Evolutionary conservation across 2,329 filamentous ascomycete species (phyloP).

Genomic region (Colletotrichum horii): DNA sequence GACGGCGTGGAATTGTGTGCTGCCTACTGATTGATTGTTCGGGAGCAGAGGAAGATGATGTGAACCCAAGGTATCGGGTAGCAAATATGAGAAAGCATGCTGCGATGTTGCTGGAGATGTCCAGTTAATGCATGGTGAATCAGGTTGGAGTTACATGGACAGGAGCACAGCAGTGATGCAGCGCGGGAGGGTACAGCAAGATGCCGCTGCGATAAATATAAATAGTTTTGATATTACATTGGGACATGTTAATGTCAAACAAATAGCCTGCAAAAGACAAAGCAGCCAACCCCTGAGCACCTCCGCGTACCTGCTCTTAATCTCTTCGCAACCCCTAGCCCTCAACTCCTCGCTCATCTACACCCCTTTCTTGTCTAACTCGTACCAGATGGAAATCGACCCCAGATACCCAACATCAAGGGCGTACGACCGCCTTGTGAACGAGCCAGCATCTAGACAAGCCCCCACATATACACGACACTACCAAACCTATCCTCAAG

Average conservation of each 20-base stretch:
- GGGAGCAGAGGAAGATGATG: not conserved
- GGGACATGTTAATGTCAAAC: not conserved
- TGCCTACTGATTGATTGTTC: not conserved
- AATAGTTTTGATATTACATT: not conserved
- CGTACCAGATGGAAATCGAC: not conserved
- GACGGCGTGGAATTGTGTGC: not conserved
- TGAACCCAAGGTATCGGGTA: fast-evolving
- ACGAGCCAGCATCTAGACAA: fast-evolving
- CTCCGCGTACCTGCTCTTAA: not conserved
- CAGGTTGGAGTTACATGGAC: not conserved
- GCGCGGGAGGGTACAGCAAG: not conserved
- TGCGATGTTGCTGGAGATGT: not conserved
- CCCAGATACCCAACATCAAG: not conserved
- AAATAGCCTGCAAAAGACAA: not conserved
- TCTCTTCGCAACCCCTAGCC: not conserved
- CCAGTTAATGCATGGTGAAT: not conserved
- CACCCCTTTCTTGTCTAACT: not conserved
- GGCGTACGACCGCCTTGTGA: not conserved
- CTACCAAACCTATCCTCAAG: not conserved
- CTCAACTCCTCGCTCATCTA: not conserved
- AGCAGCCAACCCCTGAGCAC: not conserved
- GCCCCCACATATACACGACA: not conserved
- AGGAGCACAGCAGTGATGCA: not conserved
- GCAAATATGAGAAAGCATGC: not conserved
- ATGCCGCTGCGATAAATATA: not conserved